Percentiles rank a stretch among this genome's conserved stretches.
These are phyloP conservation scores for Austroboletus niveus DNA, from an alignment of 1,284 basidiomycete genomes.

Conservation along the genomic window DNA sequence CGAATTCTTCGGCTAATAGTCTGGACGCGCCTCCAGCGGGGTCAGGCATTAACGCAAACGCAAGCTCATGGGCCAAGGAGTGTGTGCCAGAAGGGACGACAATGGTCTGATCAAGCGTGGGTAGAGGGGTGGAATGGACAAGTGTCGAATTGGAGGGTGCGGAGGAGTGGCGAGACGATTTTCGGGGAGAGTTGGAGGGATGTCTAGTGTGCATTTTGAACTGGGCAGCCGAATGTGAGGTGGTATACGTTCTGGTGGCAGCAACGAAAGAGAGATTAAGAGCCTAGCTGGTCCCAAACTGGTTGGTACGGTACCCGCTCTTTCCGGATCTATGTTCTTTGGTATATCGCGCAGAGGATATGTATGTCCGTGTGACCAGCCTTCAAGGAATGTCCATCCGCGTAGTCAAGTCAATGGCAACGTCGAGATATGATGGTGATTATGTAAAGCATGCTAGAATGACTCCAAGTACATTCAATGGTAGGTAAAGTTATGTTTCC, in stretches of 20 bases:
- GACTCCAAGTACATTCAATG: no score
- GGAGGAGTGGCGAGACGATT: constrained; percentile 31
- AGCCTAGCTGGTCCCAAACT: neutral
- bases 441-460: constrained; percentile 16
- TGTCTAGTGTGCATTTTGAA: constrained; percentile 29
- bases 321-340: constrained; percentile 5
- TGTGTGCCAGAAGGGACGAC: constrained; percentile 38
- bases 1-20: constrained; percentile 78
- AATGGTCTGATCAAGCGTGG: constrained; percentile 32
- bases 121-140: constrained; percentile 25
- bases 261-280: neutral
- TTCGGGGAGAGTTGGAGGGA: constrained; percentile 28
- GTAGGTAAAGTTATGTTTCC: neutral
- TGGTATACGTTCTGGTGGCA: constrained; percentile 11
- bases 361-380: neutral
- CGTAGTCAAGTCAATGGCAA: constrained; percentile 1
- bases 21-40: constrained; percentile 64
- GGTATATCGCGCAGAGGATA: constrained; percentile 2
- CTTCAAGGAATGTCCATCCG: constrained; percentile 32
- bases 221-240: neutral
- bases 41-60: constrained; percentile 79
- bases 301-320: constrained; percentile 3
- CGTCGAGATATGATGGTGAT: neutral
- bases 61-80: constrained; percentile 80
- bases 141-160: constrained; percentile 17